These are phyloP conservation scores for Zygnema cylindricum DNA, from an alignment of 139 green algal genomes.

Conservation along the genomic window DNA sequence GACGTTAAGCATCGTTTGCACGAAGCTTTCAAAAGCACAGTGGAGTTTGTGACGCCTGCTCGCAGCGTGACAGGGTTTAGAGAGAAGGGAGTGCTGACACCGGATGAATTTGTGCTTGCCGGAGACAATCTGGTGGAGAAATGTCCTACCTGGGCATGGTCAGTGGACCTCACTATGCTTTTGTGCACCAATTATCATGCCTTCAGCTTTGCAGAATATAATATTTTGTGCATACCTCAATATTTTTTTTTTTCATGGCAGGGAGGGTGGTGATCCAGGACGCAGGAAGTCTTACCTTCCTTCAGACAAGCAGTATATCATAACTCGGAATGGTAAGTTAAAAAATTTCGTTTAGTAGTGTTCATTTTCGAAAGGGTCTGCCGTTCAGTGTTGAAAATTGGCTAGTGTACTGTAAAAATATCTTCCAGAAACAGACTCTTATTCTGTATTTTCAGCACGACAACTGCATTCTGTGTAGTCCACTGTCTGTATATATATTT, in stretches of 20 bases:
- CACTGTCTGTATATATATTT: too few species aligned
- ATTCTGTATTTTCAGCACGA: too few species aligned
- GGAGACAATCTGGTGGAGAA: constrained; percentile 65
- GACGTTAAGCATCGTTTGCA: constrained; percentile 45
- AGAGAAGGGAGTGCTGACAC: constrained; percentile 65
- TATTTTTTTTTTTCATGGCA: constrained; percentile 14
- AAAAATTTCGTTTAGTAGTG: too few species aligned
- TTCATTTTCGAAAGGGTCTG: too few species aligned
- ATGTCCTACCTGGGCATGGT: constrained; percentile 70
- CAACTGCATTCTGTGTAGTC: too few species aligned
- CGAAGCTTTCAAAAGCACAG: constrained; percentile 46
- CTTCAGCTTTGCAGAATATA: neutral
- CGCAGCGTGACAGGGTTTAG: constrained; percentile 41
- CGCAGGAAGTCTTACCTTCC: constrained; percentile 50
- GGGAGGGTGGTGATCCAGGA: constrained; percentile 37
- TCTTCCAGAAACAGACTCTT: too few species aligned
- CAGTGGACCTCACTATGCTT: neutral
- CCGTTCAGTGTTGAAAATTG: too few species aligned
- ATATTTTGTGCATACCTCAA: neutral
- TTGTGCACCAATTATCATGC: neutral
- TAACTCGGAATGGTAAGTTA: constrained; percentile 59
- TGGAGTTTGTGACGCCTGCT: constrained; percentile 39
- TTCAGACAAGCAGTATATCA: constrained; percentile 56
- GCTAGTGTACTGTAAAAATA: too few species aligned
- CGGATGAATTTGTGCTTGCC: constrained; percentile 69